These are phyloP conservation scores for Piromyces sp. DNA, from an alignment of 192 early-diverging fungal species.

Conservation along the genomic window DNA sequence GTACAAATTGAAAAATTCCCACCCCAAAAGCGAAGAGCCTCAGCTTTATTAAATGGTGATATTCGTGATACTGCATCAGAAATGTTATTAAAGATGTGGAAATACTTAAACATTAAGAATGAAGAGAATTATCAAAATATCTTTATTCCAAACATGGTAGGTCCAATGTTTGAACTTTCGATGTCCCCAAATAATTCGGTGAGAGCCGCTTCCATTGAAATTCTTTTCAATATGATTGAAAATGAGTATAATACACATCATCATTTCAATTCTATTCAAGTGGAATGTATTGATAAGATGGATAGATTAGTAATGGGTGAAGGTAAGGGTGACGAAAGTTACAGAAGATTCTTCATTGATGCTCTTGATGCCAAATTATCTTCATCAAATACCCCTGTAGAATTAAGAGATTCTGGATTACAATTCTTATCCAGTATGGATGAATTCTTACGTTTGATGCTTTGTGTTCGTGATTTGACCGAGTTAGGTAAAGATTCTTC, in stretches of 20 bases:
- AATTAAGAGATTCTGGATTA: background rate
- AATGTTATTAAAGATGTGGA: constrained; percentile 34
- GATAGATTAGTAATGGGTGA: constrained; percentile 15
- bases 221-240: constrained; percentile 16
- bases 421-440: constrained; percentile 25
- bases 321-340: constrained; percentile 15
- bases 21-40: constrained; percentile 30
- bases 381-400: background rate
- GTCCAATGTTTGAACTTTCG: constrained; percentile 24
- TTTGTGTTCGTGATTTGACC: constrained; percentile 34
- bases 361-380: constrained; percentile 16
- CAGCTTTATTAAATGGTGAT: constrained; percentile 39
- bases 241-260: constrained; percentile 9
- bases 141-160: constrained; percentile 9
- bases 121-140: background rate
- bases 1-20: constrained; percentile 36
- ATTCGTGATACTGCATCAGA: constrained; percentile 35
- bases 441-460: constrained; percentile 27
- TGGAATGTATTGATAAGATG: constrained; percentile 22
- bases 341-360: constrained; percentile 22
- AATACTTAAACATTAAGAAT: constrained; percentile 5
- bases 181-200: constrained; percentile 19
- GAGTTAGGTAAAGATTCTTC: constrained; percentile 19
- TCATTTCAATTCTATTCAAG: constrained; percentile 18
- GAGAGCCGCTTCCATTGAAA: constrained; percentile 16